Evolutionary conservation across 345 rosid species (phyloP).

Genomic region (Lepidium sativum): DNA sequence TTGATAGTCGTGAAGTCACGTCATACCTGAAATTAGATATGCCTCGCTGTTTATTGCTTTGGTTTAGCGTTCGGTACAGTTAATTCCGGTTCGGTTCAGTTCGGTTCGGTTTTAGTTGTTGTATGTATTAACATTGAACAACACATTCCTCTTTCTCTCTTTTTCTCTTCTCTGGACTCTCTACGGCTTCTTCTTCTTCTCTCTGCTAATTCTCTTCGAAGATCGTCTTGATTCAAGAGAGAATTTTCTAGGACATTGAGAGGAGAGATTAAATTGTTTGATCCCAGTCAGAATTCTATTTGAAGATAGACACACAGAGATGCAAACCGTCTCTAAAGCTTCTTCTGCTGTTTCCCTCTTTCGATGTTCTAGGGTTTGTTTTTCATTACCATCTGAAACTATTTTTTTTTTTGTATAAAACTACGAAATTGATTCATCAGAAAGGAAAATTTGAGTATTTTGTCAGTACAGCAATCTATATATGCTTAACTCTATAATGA

Average conservation of each 20-base stretch:
- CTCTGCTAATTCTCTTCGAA: constrained; percentile 1
- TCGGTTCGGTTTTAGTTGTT: neutral
- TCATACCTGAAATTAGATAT: neutral
- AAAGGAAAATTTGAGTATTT: neutral
- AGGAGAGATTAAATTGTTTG: neutral
- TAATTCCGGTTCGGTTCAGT: neutral
- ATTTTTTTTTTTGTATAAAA: neutral
- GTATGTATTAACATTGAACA: neutral
- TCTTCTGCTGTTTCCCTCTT: constrained; percentile 69
- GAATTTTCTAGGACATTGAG: neutral
- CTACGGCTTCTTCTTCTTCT: neutral
- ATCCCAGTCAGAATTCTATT: neutral
- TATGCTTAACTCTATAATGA: neutral
- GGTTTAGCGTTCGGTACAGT: too few species aligned
- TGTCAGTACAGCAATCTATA: neutral
- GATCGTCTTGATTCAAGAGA: constrained; percentile 7
- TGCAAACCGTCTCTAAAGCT: constrained; percentile 66
- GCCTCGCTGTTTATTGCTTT: neutral
- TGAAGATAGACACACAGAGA: constrained; percentile 3
- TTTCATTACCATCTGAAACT: neutral
- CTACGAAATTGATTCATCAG: neutral
- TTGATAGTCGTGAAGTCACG: constrained; percentile 16
- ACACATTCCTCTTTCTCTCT: neutral
- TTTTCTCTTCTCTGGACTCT: neutral
- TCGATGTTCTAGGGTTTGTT: constrained; percentile 52